Base-by-base conservation (phyloP, 1,284 basidiomycete genomes). In the Spongispora temasekensis region DNA sequence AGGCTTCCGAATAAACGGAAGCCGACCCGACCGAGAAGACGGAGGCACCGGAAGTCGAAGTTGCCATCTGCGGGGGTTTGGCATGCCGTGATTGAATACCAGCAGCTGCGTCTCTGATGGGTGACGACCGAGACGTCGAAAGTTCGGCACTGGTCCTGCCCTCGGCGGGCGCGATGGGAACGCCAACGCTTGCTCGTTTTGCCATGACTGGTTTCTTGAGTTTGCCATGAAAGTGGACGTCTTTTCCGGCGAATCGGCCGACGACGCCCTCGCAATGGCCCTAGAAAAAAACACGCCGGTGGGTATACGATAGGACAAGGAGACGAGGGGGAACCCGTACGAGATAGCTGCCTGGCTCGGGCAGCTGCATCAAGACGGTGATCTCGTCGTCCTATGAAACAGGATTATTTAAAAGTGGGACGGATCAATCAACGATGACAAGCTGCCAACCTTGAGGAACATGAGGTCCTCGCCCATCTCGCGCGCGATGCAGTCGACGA, bases 201-300 rank as follows among this genome's bases (percentile, higher is more conserved):
- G 89, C 83, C 79, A 89, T 87, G 64, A 95, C 79, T 0, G 91
- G 90, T 62, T 87, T 88, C 78, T 95, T 95, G 66, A 95, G 83
- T 64, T 87, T 90, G 4, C 83, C 82, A 66, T 87, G 86, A 67
- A 95, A 92, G 21, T 78, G 81, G 13, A 97, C 93, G 64, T 90
- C 79, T 15, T 76, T 70, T 3, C 83, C 86, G 34, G 83, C 79
- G 72, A 97, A 95, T 46, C 88, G 84, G 17, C 95, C 95, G 3
- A 97, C 89, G 52, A 97, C 93, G 55, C 92, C 94, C 77, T 97
- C 95, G 72, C 95, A 97, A 67, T 90, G 90, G 0, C 92, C 92
- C 83, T 91, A 35, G 9, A 30, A 15, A 7, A 50, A 27, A 31
- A 37, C 4, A 12, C 12, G 25, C 21, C 32, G 15, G 8, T 19